Percentiles rank a stretch among this genome's conserved stretches.
These are phyloP conservation scores for Leccinum subfulvum DNA, from an alignment of 1,284 basidiomycete genomes.

Conservation along the genomic window DNA sequence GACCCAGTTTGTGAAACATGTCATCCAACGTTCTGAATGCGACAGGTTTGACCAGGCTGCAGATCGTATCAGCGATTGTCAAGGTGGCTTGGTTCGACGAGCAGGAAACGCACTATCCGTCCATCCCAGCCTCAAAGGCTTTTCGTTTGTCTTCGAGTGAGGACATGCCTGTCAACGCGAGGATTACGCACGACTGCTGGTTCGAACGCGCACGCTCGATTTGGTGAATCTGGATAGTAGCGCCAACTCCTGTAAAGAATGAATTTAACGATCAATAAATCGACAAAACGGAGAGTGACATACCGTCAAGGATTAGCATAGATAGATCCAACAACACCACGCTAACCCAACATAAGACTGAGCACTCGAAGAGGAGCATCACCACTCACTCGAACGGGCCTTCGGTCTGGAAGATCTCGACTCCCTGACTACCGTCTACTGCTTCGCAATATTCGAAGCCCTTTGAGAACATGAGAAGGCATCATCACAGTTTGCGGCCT, in stretches of 20 bases:
- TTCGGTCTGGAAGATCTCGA: slow-evolving; percentile 68
- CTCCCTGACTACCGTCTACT: slow-evolving; percentile 81
- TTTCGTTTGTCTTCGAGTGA: slow-evolving; percentile 88
- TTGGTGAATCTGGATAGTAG: slow-evolving; percentile 79
- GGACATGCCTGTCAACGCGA: slow-evolving; percentile 91
- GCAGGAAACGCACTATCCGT: slow-evolving; percentile 79
- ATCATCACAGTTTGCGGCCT: not conserved
- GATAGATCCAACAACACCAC: slow-evolving; percentile 87
- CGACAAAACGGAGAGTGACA: not conserved
- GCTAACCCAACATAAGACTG: slow-evolving; percentile 39
- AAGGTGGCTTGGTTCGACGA: not conserved
- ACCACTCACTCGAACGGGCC: slow-evolving; percentile 73
- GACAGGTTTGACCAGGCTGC: slow-evolving; percentile 87
- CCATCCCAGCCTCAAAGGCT: slow-evolving; percentile 90
- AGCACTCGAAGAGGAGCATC: slow-evolving; percentile 7
- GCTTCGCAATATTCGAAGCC: slow-evolving; percentile 80
- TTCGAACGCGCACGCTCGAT: slow-evolving; percentile 61
- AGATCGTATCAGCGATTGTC: slow-evolving; percentile 2
- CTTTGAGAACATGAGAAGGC: slow-evolving; percentile 36
- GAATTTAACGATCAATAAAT: not conserved
- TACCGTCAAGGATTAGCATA: slow-evolving; percentile 90
- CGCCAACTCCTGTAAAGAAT: slow-evolving; percentile 62
- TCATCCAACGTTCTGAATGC: slow-evolving; percentile 86
- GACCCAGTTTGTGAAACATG: slow-evolving; percentile 78
- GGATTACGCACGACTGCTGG: slow-evolving; percentile 58